Conservation (phyloP, 2,329 filamentous ascomycete species). For the Hypomyces perniciosus region DNA sequence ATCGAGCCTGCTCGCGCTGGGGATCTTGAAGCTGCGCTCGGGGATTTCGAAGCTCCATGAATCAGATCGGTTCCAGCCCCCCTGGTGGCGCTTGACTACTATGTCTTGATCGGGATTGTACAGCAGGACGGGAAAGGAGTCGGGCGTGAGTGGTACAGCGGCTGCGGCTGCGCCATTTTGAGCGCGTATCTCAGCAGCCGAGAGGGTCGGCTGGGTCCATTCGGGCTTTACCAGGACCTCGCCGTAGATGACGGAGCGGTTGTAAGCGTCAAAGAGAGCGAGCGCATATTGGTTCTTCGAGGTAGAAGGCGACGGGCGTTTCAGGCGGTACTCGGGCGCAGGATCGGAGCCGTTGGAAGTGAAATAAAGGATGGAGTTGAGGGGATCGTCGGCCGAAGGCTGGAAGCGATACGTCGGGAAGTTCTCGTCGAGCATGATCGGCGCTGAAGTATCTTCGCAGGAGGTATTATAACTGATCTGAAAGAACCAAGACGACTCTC, state of each 20-base stretch:
- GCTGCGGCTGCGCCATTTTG: slow-evolving; percentile 55
- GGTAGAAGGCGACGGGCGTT: slow-evolving; percentile 60
- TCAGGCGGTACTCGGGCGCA: slow-evolving; percentile 71
- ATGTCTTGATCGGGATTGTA: slow-evolving; percentile 92
- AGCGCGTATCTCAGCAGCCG: slow-evolving; percentile 71
- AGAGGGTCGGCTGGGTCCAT: slow-evolving; percentile 78
- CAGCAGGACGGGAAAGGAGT: slow-evolving; percentile 75
- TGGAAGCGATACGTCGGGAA: slow-evolving; percentile 66
- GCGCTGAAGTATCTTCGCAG: neutral
- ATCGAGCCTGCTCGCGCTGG: slow-evolving; percentile 73
- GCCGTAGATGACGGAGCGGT: slow-evolving; percentile 75
- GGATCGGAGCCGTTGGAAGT: slow-evolving; percentile 75
- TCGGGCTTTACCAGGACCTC: slow-evolving; percentile 80
- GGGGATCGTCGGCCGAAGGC: slow-evolving; percentile 45
- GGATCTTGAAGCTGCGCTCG: slow-evolving; percentile 73
- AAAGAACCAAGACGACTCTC: too few relatives aligned
- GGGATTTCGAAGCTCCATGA: slow-evolving; percentile 93
- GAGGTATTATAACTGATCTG: neutral
- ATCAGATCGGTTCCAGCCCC: slow-evolving; percentile 73
- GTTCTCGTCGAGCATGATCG: slow-evolving; percentile 81
- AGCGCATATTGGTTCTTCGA: slow-evolving; percentile 81
- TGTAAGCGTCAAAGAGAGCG: slow-evolving; percentile 76
- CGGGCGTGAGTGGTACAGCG: slow-evolving; percentile 64
- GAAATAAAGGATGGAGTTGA: slow-evolving; percentile 53
- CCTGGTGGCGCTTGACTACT: slow-evolving; percentile 61